phyloP scores from a whole-genome alignment of 2,329 filamentous ascomycete genomes.

The Microsporum canis region DNA sequence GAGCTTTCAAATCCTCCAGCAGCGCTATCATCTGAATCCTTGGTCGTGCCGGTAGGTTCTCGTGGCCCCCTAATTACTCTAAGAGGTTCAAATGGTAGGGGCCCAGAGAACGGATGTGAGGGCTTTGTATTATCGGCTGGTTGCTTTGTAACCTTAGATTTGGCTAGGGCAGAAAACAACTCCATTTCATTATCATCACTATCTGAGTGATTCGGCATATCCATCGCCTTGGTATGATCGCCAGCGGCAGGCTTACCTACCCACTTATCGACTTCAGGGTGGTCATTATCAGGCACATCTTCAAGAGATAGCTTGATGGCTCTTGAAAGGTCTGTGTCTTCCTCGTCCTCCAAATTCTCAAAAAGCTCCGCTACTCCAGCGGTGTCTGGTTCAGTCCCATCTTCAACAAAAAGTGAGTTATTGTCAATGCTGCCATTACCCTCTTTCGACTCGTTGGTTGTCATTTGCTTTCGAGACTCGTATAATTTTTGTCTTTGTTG shows the following conservation, averaged over 20 bases:
- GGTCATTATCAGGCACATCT: constrained; percentile 29
- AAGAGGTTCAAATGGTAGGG: constrained; percentile 75
- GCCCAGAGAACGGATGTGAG: constrained; percentile 58
- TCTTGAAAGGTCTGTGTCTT: constrained; percentile 64
- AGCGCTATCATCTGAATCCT: constrained; percentile 44
- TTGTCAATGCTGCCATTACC: constrained; percentile 27
- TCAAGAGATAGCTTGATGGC: constrained; percentile 80
- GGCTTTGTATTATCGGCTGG: constrained; percentile 25
- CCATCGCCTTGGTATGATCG: constrained; percentile 15
- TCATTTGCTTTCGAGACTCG: constrained; percentile 26
- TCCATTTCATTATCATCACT: constrained; percentile 62
- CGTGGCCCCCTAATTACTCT: constrained; percentile 38
- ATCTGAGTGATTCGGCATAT: constrained; percentile 17
- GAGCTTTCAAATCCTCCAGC: constrained; percentile 52
- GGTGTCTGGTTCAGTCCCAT: constrained; percentile 33
- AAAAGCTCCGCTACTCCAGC: constrained; percentile 47
- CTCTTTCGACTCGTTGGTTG: not conserved
- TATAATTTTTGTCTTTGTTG: constrained; percentile 39
- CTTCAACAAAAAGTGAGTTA: constrained; percentile 46
- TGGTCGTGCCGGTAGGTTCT: constrained; percentile 26
- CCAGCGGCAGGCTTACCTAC: not conserved
- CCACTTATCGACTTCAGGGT: constrained; percentile 20
- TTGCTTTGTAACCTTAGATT: constrained; percentile 53
- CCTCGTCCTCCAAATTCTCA: constrained; percentile 29
- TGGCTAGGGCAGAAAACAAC: constrained; percentile 61